Evolutionary conservation across 2,329 filamentous ascomycete species (phyloP).

Genomic region (Dryadomyces quercivorus): DNA sequence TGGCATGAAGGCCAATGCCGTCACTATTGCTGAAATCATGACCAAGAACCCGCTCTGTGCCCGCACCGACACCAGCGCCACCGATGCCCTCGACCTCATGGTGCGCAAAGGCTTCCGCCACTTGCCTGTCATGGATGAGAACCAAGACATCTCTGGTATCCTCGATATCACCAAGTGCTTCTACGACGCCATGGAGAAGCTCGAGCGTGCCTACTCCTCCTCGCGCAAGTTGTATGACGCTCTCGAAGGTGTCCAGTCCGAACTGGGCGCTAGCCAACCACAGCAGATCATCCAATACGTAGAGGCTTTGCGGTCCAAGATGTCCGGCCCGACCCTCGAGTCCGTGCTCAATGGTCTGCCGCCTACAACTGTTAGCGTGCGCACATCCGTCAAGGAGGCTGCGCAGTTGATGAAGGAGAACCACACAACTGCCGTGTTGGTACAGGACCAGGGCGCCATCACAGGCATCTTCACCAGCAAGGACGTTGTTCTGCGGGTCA

Average conservation of each 20-base stretch:
- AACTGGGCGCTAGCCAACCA: slow-evolving; percentile 87
- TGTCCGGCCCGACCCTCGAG: slow-evolving; percentile 95
- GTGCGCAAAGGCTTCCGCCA: slow-evolving; percentile 96
- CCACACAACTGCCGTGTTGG: slow-evolving; percentile 89
- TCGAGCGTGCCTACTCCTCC: slow-evolving; percentile 93
- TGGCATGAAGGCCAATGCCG: slow-evolving; percentile 75
- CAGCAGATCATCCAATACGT: slow-evolving; percentile 99
- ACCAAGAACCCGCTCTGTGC: slow-evolving; percentile 98
- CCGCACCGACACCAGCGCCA: slow-evolving; percentile 93
- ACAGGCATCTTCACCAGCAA: slow-evolving; percentile 99
- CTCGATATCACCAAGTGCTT: slow-evolving; percentile 99
- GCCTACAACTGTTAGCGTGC: slow-evolving; percentile 86
- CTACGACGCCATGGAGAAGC: slow-evolving; percentile 99
- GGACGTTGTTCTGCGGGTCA: slow-evolving; percentile 94
- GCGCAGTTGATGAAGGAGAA: slow-evolving; percentile 97
- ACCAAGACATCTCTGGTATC: slow-evolving; percentile 97
- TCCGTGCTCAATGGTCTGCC: slow-evolving; percentile 85
- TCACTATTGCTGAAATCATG: slow-evolving; percentile 98
- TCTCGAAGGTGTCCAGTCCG: slow-evolving; percentile 92
- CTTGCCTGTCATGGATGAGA: slow-evolving; percentile 98
- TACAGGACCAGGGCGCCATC: slow-evolving; percentile 93
- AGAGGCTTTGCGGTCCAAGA: slow-evolving; percentile 85
- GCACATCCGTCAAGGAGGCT: slow-evolving; percentile 92
- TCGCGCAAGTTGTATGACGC: slow-evolving; percentile 98
- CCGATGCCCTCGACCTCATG: slow-evolving; percentile 95